phyloP scores from a whole-genome alignment of 2,329 filamentous ascomycete genomes.

The Pseudogymnoascus sp. region DNA sequence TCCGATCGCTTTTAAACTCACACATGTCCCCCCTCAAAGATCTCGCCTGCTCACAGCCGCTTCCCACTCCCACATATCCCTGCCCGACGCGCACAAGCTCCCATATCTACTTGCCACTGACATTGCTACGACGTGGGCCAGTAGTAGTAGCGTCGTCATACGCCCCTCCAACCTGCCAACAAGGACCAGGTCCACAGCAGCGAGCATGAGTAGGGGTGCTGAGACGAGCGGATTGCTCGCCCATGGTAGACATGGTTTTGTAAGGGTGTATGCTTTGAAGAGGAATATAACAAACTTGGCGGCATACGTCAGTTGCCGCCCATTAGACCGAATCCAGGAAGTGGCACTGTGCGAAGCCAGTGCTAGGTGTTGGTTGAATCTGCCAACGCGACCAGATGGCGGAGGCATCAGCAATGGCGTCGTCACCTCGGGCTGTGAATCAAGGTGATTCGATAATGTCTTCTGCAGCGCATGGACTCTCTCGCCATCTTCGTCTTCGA shows the following conservation, averaged over 20 bases:
- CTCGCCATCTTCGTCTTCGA: conserved; percentile 21
- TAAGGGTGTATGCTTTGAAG: conserved; percentile 57
- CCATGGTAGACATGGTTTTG: conserved; percentile 63
- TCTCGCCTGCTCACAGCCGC: background rate
- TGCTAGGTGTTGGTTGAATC: conserved; percentile 21
- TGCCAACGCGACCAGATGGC: conserved; percentile 25
- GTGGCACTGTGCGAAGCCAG: conserved; percentile 29
- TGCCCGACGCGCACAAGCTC: conserved; percentile 23
- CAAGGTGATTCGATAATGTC: background rate
- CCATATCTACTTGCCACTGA: conserved; percentile 31
- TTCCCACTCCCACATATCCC: conserved; percentile 11
- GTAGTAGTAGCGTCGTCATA: conserved; percentile 33
- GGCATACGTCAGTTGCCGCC: conserved; percentile 28
- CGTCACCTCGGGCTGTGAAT: background rate
- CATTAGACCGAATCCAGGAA: conserved; percentile 26
- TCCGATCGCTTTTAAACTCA: background rate
- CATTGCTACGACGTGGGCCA: conserved; percentile 39
- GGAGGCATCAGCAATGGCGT: conserved; percentile 34
- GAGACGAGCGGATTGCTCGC: conserved; percentile 55
- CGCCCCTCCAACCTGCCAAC: conserved; percentile 28
- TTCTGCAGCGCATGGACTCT: background rate
- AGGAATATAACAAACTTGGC: conserved; percentile 56
- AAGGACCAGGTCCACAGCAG: conserved; percentile 54
- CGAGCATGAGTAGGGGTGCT: conserved; percentile 59
- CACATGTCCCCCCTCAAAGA: background rate